Evolutionary conservation across 2,329 filamentous ascomycete species (phyloP).

Genomic region (Rutstroemia sp.): DNA sequence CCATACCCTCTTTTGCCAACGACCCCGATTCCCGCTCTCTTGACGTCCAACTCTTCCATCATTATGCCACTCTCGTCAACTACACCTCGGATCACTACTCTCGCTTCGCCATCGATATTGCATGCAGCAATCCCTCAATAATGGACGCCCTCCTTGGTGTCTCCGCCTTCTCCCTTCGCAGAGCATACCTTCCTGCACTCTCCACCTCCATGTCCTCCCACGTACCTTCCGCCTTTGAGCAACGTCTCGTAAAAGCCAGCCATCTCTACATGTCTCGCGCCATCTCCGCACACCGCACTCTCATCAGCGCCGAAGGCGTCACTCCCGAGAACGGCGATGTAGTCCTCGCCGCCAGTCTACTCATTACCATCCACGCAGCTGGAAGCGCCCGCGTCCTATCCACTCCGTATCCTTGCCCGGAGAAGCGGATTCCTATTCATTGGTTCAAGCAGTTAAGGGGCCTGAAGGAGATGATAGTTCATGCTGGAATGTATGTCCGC

Average conservation of each 20-base stretch:
- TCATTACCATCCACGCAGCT: neutral
- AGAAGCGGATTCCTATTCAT: neutral
- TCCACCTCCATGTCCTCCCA: neutral
- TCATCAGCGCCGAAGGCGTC: neutral
- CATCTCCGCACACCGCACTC: neutral
- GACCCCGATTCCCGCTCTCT: neutral
- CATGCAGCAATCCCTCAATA: neutral
- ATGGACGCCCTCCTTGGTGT: neutral
- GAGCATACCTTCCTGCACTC: neutral
- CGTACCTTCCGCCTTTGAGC: neutral
- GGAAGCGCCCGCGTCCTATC: neutral
- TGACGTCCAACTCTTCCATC: neutral
- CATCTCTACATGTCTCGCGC: neutral
- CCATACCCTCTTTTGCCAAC: neutral
- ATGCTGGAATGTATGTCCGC: neutral
- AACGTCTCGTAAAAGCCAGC: neutral
- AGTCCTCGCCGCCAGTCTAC: neutral
- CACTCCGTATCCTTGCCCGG: neutral
- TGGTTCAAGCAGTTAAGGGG: constrained; percentile 1
- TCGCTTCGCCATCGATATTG: neutral
- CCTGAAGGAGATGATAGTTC: neutral
- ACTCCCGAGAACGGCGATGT: neutral
- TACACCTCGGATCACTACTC: neutral
- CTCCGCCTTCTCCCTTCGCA: neutral
- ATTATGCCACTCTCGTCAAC: neutral